Conservation (phyloP, 495 filamentous ascomycete species). For the Glarea lozoyensis region DNA sequence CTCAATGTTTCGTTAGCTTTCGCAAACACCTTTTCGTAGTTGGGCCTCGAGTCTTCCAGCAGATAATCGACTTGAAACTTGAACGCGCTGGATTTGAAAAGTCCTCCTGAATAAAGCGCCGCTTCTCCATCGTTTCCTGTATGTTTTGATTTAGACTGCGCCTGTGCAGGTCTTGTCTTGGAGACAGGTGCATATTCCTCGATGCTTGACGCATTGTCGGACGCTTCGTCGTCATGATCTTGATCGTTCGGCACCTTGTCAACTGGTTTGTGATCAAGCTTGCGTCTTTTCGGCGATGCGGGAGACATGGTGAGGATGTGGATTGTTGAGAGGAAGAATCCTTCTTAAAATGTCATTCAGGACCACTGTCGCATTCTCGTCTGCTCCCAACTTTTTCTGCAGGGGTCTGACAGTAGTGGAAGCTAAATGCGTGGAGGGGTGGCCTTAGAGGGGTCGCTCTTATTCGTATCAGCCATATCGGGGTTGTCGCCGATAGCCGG, state of each 20-base stretch:
- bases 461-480: no score
- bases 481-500: no score
- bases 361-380: no score
- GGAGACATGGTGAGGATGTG: conserved; percentile 12
- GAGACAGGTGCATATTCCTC: neutral
- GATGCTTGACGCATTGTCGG: conserved; percentile 1
- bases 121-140: conserved; percentile 5
- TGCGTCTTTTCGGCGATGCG: conserved; percentile 35
- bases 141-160: neutral
- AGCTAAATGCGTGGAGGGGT: no score
- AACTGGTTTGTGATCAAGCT: conserved; percentile 30
- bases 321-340: no score
- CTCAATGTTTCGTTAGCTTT: conserved; percentile 62
- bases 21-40: conserved; percentile 56
- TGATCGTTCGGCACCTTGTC: neutral
- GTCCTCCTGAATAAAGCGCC: conserved; percentile 19
- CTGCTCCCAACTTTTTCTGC: no score
- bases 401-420: no score
- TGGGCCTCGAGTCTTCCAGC: conserved; percentile 55
- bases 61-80: conserved; percentile 84
- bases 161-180: neutral
- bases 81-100: conserved; percentile 66
- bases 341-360: no score
- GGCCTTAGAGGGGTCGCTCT: no score
- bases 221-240: neutral